These are phyloP conservation scores for Conticribra guillardii DNA, from an alignment of 108 stramenopile species.

Conservation along the genomic window DNA sequence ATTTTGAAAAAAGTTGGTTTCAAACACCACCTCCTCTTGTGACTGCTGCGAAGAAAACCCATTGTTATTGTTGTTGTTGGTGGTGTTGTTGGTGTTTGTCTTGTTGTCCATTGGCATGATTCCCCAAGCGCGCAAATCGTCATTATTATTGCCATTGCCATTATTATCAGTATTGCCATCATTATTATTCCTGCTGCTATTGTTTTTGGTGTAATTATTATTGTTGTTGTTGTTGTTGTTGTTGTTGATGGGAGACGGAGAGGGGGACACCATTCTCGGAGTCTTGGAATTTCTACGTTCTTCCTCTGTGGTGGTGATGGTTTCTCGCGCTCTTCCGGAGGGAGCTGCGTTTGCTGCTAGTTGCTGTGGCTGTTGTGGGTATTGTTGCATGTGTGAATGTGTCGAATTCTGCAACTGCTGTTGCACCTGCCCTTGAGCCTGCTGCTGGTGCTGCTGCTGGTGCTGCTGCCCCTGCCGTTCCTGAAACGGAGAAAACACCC, in stretches of 20 bases:
- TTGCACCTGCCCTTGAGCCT: background rate
- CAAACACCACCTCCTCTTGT: constrained; percentile 9
- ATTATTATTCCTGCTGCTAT: background rate
- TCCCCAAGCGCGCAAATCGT: constrained; percentile 18
- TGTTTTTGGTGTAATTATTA: no score
- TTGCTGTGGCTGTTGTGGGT: constrained; percentile 7
- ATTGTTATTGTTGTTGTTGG: background rate
- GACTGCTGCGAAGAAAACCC: background rate
- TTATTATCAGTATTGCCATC: background rate
- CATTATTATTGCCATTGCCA: background rate
- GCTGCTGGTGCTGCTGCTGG: no score
- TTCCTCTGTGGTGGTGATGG: background rate
- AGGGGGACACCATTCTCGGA: constrained; percentile 7
- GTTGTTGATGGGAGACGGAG: background rate
- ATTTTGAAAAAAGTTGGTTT: constrained; percentile 13
- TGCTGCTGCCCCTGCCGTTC: no score
- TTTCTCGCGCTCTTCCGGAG: background rate
- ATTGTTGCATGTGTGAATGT: background rate
- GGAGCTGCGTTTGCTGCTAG: background rate
- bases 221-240: background rate
- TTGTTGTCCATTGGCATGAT: background rate
- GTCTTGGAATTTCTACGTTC: background rate
- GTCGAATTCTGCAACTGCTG: background rate
- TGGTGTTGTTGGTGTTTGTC: background rate
- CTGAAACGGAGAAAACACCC: no score